Conservation (phyloP, 441 rosid genomes). For the Aleurites moluccanus region DNA sequence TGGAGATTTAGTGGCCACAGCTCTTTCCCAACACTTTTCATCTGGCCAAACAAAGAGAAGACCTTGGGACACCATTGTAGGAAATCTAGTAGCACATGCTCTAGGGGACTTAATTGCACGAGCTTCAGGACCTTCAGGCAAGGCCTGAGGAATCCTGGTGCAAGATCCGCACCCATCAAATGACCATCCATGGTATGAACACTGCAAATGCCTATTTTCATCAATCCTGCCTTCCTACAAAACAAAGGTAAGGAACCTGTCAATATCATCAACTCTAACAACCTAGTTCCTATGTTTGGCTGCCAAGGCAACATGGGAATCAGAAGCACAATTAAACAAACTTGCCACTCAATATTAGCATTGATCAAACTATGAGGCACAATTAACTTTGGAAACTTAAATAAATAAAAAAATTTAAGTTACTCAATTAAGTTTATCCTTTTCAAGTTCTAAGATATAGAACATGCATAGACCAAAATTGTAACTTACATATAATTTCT, state of each 20-base stretch:
- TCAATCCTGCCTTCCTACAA: constrained; percentile 82
- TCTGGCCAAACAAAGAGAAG: constrained; percentile 98
- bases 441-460: background rate
- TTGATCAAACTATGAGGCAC: background rate
- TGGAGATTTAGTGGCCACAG: constrained; percentile 63
- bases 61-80: constrained; percentile 82
- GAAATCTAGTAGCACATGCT: constrained; percentile 73
- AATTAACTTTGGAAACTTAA: background rate
- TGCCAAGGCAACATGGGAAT: background rate
- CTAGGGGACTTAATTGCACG: constrained; percentile 75
- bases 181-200: constrained; percentile 99
- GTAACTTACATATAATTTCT: background rate
- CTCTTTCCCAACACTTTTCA: constrained; percentile 83
- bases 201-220: constrained; percentile 87
- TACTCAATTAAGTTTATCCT: background rate
- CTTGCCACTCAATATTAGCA: background rate
- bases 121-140: constrained; percentile 85
- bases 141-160: constrained; percentile 77
- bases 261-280: constrained; percentile 9
- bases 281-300: background rate
- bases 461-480: background rate
- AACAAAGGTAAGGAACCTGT: constrained; percentile 8
- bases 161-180: constrained; percentile 89
- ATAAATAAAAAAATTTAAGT: background rate
- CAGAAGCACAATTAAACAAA: background rate